Base-by-base conservation (phyloP, 108 stramenopile species). In the Skeletonema menzelii region DNA sequence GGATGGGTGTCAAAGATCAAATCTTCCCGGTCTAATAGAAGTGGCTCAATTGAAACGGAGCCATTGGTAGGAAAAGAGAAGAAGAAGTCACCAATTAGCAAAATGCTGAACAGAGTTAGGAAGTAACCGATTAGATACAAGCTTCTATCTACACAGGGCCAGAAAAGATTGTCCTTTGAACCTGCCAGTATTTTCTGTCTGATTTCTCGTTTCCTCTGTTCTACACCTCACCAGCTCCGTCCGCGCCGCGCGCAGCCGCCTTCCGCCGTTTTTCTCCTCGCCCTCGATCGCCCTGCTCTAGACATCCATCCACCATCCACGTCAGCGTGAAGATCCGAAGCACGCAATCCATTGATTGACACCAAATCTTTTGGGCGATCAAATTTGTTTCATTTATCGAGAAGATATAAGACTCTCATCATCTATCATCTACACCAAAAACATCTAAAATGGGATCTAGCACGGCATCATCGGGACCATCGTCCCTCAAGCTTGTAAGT, bases 1-100 rank as follows among this genome's bases (percentile, higher is more conserved):
- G 68, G 79, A 19, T 80, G 72, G 67, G 61, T 73, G 57, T 34
- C 72, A 31, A 80, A 73, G 34, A 73, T 73, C 22, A 73, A 72
- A 38, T 65, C 68, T 13, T 69, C 72, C 6, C 63, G 71, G n/a
- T 63, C 66, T 4, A 63, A 26, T 61, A 66, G 49, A 60, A 47
- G 62, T 10, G 5, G n/a, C 13, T 17, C 70, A 27, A 8, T 27
- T 59, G 15, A 65, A 17, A 28, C 46, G 28, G 57, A 57, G 19
- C 53, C 38, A 32, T 14, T 19, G 17, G 59, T 30, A 56, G 44
- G 28, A 46, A 63, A 47, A 37, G 79, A 79, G 24, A 80, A 69
- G 79, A 80, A 68, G 61, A 79, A 80, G 68, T 80, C 79, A 20
- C 49, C 49, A 22, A 53, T 53, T 19, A 53, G 20, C 22, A 53